Percentiles rank a stretch among this genome's conserved stretches.
phyloP scores from a whole-genome alignment of 2,329 filamentous ascomycete species.

The Aureobasidium leucospermi region DNA sequence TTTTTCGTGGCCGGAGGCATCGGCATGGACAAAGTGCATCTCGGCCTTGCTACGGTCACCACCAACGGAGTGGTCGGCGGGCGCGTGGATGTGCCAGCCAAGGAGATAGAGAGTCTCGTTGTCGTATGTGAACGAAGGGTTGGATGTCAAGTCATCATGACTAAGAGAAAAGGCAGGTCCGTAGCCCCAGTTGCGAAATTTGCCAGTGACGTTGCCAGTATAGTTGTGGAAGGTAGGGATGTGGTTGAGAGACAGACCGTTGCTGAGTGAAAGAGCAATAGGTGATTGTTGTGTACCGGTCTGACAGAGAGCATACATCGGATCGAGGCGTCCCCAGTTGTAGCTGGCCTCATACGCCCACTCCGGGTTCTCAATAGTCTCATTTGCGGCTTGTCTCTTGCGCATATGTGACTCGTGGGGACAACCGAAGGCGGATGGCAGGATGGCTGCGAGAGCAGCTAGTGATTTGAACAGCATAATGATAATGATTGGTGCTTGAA shows the following conservation, averaged over 20 bases:
- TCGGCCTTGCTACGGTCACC: slow-evolving; percentile 39
- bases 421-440: slow-evolving; percentile 10
- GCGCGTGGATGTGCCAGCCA: slow-evolving; percentile 47
- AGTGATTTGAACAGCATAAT: slow-evolving; percentile 6
- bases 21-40: slow-evolving; percentile 43
- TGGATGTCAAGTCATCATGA: slow-evolving; percentile 30
- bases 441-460: slow-evolving; percentile 2
- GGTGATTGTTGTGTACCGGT: slow-evolving; percentile 46
- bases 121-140: slow-evolving; percentile 39
- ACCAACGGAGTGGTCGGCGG: slow-evolving; percentile 43
- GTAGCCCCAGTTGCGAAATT: slow-evolving; percentile 42
- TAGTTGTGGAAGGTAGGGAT: slow-evolving; percentile 26
- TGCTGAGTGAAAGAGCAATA: slow-evolving; percentile 36
- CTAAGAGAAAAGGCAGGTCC: slow-evolving; percentile 39
- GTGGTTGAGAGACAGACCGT: slow-evolving; percentile 20
- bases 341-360: slow-evolving; percentile 33
- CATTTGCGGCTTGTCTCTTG: neutral
- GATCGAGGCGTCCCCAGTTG: slow-evolving; percentile 31
- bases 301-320: slow-evolving; percentile 41
- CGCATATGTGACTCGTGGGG: slow-evolving; percentile 3
- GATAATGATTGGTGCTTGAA: neutral
- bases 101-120: slow-evolving; percentile 41
- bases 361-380: slow-evolving; percentile 9
- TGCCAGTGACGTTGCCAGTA: slow-evolving; percentile 17
- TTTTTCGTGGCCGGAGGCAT: slow-evolving; percentile 33